A percentile compares a stretch with the other conserved stretches of the same genome.
phyloP scores from a whole-genome alignment of 2,329 filamentous ascomycete species.

The Trichoderma koningii region DNA sequence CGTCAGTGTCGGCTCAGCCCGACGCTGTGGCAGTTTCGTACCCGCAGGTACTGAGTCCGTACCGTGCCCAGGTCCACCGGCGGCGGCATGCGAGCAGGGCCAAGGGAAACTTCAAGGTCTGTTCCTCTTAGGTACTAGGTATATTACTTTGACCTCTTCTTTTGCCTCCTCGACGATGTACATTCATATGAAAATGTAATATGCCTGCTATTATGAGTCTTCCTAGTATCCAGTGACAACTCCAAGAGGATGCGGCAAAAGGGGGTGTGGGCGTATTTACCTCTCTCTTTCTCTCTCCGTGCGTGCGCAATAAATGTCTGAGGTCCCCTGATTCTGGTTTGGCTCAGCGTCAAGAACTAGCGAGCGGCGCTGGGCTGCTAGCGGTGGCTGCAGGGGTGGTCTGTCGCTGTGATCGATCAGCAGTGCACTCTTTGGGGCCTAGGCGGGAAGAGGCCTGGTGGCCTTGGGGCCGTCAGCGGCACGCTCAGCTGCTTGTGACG shows the following conservation, averaged over 20 bases:
- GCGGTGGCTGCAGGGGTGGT: slow-evolving; percentile 16
- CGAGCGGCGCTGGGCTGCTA: slow-evolving; percentile 14
- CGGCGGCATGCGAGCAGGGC: slow-evolving; percentile 11
- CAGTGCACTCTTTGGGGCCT: not conserved
- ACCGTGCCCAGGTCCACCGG: slow-evolving; percentile 1
- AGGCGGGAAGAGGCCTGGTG: not conserved
- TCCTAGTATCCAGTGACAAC: too few species aligned
- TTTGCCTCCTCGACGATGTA: too few species aligned
- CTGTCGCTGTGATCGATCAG: slow-evolving; percentile 16
- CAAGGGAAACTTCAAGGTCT: not conserved
- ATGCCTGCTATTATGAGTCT: too few species aligned
- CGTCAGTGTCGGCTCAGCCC: slow-evolving; percentile 2
- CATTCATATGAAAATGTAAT: too few species aligned
- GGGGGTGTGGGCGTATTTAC: too few species aligned
- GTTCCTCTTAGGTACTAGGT: too few species aligned
- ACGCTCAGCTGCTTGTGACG: slow-evolving; percentile 13
- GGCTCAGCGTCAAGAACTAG: not conserved
- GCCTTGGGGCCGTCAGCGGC: slow-evolving; percentile 3
- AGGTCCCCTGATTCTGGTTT: too few species aligned
- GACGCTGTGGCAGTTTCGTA: not conserved
- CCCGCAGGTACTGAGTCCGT: not conserved
- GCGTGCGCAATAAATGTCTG: not conserved
- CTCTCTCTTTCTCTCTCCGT: not conserved
- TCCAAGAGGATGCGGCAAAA: too few species aligned
- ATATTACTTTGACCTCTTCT: not conserved